These are phyloP conservation scores for Globisporangium splendens DNA, from an alignment of 352 stramenopile genomes.

Conservation along the genomic window DNA sequence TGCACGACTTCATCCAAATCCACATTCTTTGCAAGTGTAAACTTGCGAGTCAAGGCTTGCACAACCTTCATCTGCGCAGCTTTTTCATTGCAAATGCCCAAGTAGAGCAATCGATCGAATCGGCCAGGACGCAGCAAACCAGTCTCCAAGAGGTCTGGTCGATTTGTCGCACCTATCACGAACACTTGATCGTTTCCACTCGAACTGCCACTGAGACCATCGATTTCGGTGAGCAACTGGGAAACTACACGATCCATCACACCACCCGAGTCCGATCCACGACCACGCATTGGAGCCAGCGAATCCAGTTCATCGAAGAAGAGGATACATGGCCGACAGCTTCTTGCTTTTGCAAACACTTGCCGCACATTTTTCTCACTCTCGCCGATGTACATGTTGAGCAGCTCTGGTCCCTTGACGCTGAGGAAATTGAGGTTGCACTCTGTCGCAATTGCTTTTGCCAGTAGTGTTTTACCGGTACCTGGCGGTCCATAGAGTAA, in stretches of 20 bases:
- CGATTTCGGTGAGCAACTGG: slow-evolving; percentile 95
- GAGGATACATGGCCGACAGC: slow-evolving; percentile 83
- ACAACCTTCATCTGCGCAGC: slow-evolving; percentile 77
- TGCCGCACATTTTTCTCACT: slow-evolving; percentile 95
- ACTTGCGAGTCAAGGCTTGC: slow-evolving; percentile 81
- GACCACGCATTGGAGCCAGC: slow-evolving; percentile 84
- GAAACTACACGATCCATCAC: slow-evolving; percentile 97
- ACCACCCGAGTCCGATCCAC: slow-evolving; percentile 82
- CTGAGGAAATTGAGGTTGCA: slow-evolving; percentile 95
- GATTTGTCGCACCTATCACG: slow-evolving; percentile 96
- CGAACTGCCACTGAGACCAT: slow-evolving; percentile 67
- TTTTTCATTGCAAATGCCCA: slow-evolving; percentile 79
- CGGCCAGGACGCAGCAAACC: slow-evolving; percentile 92
- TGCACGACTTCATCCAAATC: slow-evolving; percentile 60
- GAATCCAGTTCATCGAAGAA: slow-evolving; percentile 95
- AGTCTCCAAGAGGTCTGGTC: slow-evolving; percentile 95
- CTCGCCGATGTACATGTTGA: slow-evolving; percentile 98
- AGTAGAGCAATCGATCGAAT: slow-evolving; percentile 79
- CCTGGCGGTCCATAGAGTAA: slow-evolving; percentile 82
- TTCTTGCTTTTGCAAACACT: slow-evolving; percentile 89
- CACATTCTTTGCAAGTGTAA: slow-evolving; percentile 53
- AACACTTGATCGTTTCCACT: slow-evolving; percentile 85
- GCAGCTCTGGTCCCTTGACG: slow-evolving; percentile 94
- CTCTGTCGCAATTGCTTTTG: slow-evolving; percentile 94
- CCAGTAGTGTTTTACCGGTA: slow-evolving; percentile 94